These are phyloP conservation scores for Carallia pectinifolia DNA, from an alignment of 345 rosid species.

Conservation along the genomic window DNA sequence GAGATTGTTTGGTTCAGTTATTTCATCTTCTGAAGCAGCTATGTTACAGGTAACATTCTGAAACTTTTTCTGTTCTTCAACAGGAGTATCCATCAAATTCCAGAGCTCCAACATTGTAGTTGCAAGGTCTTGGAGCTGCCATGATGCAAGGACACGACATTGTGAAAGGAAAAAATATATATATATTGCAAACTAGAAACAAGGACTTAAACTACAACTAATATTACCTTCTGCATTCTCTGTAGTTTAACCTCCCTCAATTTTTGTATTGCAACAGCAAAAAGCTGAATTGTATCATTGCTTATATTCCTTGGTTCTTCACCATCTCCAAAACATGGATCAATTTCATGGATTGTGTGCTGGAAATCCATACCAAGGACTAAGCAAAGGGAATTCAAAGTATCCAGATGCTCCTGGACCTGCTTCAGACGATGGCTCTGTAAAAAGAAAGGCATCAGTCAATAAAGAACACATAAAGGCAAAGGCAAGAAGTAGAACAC, in stretches of 20 bases:
- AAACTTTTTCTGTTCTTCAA: conserved; percentile 90
- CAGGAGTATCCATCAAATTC: conserved; percentile 97
- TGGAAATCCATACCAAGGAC: conserved; percentile 63
- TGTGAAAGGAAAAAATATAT: conserved; percentile 1
- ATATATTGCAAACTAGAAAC: not conserved
- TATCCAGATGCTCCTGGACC: conserved; percentile 42
- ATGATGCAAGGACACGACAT: conserved; percentile 14
- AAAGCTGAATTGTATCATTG: conserved; percentile 41
- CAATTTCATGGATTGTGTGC: conserved; percentile 38
- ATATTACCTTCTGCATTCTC: conserved; percentile 59
- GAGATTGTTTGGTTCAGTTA: conserved; percentile 79
- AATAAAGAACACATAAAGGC: not conserved
- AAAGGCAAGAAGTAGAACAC: not conserved
- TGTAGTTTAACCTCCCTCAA: conserved; percentile 49
- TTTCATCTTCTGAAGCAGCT: conserved; percentile 94
- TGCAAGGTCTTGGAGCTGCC: conserved; percentile 97
- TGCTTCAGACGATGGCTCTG: conserved; percentile 48
- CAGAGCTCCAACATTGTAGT: conserved; percentile 89
- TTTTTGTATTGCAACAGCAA: conserved; percentile 45
- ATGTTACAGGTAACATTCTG: conserved; percentile 85
- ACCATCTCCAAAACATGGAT: conserved; percentile 41
- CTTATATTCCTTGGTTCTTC: conserved; percentile 44
- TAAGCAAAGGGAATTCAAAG: conserved; percentile 44
- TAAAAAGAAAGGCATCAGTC: conserved; percentile 2
- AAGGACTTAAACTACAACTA: conserved; percentile 10